Evolutionary conservation across 192 early-diverging fungal species (phyloP), one percentile per base, ranked within the genome.

Genomic region (Podila minutissima): DNA sequence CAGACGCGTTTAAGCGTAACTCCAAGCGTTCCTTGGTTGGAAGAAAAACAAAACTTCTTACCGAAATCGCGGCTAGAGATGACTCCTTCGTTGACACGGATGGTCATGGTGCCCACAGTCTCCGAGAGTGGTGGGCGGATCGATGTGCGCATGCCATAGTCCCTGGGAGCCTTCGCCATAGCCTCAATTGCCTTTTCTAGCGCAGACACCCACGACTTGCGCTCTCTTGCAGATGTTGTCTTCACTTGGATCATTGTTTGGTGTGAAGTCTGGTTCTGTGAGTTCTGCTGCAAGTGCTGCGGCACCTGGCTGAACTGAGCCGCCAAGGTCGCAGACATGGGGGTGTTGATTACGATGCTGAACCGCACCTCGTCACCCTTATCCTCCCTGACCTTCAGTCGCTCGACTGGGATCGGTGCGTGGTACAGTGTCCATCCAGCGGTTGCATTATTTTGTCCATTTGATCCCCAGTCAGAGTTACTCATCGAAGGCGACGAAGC

Each of bases 71-170:
- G 64, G 24, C 69, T 72, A 2, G 76, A 53, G 13, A 79, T 72
- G 17, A 59, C 31, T 0, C 49, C 76, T 26, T 79, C 76, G 28
- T 72, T 60, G 0, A 68, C 33, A 0, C 76, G 38, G 31, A 79
- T 79, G 0, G 76, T 79, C 64, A 72, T 68, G 1, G 76, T 79
- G 1, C 76, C 76, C 13, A 79, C 59, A 2, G 76, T 79, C 33
- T 79, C 70, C 41, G 50, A 31, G 12, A 79, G 31, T 6, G 76
- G 61, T 9, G 76, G 76, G 28, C 76, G 76, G 32, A 79, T 68
- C 3, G 76, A 79, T 8, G 76, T 79, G 13, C 70, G 59, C 76
- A 72, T 79, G 15, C 69, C 70, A 49, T 68, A 72, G 17, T 60
- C 70, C 11, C 76, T 51, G 3, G 76, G 76, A 3, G 70, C 61